phyloP scores from a whole-genome alignment of 2,329 filamentous ascomycete species.

The Ophiostoma himal-ulmi region DNA sequence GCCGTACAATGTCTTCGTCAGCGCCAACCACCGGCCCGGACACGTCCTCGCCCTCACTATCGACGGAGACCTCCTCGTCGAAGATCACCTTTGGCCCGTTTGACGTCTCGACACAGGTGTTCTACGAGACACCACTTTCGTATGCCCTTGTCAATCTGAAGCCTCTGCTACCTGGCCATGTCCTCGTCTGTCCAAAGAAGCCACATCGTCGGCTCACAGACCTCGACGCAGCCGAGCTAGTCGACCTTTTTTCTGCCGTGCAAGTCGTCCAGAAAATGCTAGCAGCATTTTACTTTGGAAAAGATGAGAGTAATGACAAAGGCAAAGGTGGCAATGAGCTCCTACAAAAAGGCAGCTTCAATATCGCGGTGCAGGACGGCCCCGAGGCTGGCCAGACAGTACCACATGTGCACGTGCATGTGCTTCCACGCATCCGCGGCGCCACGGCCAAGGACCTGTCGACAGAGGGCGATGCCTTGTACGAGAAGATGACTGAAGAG shows the following conservation, averaged over 20 bases:
- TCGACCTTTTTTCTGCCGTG: conserved; percentile 81
- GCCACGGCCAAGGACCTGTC: conserved; percentile 40
- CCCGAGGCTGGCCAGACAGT: conserved; percentile 88
- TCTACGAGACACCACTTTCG: conserved; percentile 70
- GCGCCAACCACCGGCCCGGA: background rate
- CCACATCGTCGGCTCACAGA: conserved; percentile 68
- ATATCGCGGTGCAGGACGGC: conserved; percentile 93
- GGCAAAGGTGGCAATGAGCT: background rate
- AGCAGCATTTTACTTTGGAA: conserved; percentile 48
- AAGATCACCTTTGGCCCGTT: conserved; percentile 66
- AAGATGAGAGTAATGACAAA: conserved; percentile 15
- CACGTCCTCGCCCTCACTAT: background rate
- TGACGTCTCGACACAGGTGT: conserved; percentile 79
- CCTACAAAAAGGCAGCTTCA: conserved; percentile 58
- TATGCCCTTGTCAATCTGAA: conserved; percentile 95
- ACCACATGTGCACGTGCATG: conserved; percentile 85
- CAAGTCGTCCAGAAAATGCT: conserved; percentile 77
- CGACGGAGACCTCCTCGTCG: no score
- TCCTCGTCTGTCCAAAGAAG: conserved; percentile 75
- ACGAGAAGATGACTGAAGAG: conserved; percentile 75
- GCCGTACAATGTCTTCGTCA: background rate
- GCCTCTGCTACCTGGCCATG: conserved; percentile 85
- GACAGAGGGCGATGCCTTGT: conserved; percentile 62
- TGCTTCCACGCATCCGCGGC: conserved; percentile 66
- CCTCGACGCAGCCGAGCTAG: conserved; percentile 63